Base-by-base conservation (phyloP, 148 eudicot species). In the Spergularia marina region DNA sequence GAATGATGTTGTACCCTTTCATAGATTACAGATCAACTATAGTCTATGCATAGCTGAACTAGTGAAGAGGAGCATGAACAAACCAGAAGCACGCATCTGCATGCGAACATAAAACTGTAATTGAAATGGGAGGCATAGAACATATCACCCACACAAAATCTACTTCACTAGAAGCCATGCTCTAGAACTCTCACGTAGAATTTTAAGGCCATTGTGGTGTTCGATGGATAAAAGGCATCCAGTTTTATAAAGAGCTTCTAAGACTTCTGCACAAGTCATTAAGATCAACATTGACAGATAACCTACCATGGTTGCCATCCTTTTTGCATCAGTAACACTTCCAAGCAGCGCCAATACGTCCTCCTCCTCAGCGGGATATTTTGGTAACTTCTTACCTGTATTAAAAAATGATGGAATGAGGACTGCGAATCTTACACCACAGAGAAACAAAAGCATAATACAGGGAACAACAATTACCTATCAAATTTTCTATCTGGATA, bases 401-500 rank as follows among this genome's bases (percentile, higher is more conserved):
- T 1, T 20, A 60, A 8, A 30, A 77, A 25, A 69, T 23, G 20
- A 68, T 10, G 67, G 12, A 30, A 58, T 68, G 65, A 60, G 76
- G 25, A 5, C 7, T 36, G 16, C 5, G 44, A 57, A 15, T 44
- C 49, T 44, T 4, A 5, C 53, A 62, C 70, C 70, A 41, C 17
- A 53, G 59, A 60, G 18, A 44, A 49, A 65, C 16, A 17, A 56
- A 76, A 12, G 54, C 16, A 49, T 13, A 68, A 51, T 21, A 60
- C 7, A 49, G 12, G 71, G 58, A 25, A 44, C 12, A 41, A 69
- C 21, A 53, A 77, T 65, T 76, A 94, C 98, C 94, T 64, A 94
- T 85, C 62, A 91, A 89, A 59, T 87, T 87, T 87, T 94, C 98
- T 77, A 94, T 94, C 83, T 87, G 96, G 44, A 81, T 39, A 81